Evolutionary conservation across 768 basidiomycete genomes (phyloP), one percentile per base, ranked within the genome.

Genomic region (Suillus subaureus): DNA sequence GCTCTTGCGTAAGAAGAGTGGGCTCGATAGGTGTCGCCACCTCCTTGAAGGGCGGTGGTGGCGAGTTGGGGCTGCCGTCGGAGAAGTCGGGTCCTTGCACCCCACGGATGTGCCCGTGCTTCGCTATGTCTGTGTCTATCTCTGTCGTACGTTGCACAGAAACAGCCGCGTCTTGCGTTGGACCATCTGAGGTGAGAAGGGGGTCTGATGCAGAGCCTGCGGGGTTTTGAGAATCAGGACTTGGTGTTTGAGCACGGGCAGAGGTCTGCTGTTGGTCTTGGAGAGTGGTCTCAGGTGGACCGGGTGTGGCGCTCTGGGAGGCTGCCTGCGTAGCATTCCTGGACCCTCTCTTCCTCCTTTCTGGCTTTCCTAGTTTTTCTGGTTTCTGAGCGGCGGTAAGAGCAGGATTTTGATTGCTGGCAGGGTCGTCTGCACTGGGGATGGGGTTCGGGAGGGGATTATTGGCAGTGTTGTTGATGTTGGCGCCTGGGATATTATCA

Each of bases 31-130:
- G 58, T 11, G 58, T 69, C 16, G 23, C 66, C 12, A 72, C 66
- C 37, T 75, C 72, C 6, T 49, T 72, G 39, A 73, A 78, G 1
- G 75, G 69, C 15, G 75, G 75, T 6, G 77, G 75, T 9, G 75
- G 75, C 12, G 71, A 58, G 6, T 67, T 3, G 13, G 57, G 57
- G 4, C 61, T 18, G n/a, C 70, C 21, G 4, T 66, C 61, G 1
- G 70, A 0, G 12, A 28, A 60, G 26, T 60, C 58, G 6, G 40
- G 0, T 2, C 37, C 58, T 12, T 42, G 58, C 12, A 16, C 8
- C 26, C 16, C 39, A 39, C 23, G 23, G 23, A 16, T 4, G 15
- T 57, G 56, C n/a, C 39, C 39, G 2, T 40, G 26, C n/a, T 39
- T 55, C 12, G 33, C n/a, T 7, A 11, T 35, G 3, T 55, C 16